These are phyloP conservation scores for Xylaria sp. DNA, from an alignment of 2,329 filamentous ascomycete species.

Conservation along the genomic window DNA sequence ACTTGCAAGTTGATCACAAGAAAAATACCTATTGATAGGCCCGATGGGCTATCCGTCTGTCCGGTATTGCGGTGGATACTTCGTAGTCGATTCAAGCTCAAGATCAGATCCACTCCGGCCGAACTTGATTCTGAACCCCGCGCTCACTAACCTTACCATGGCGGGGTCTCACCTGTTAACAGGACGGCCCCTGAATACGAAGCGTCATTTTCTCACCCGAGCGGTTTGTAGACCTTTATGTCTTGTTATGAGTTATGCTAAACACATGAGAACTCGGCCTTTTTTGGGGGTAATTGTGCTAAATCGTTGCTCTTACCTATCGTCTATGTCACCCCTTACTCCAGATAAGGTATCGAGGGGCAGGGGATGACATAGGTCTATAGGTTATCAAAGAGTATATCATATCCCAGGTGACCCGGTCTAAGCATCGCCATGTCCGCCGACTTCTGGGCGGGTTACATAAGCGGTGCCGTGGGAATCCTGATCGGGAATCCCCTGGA, in stretches of 20 bases:
- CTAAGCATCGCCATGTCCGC: slow-evolving; percentile 83
- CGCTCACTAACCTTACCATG: neutral
- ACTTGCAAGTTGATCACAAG: no score
- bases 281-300: neutral
- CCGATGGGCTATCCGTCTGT: no score
- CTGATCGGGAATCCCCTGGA: slow-evolving; percentile 87
- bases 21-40: no score
- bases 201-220: neutral
- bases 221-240: neutral
- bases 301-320: slow-evolving; percentile 1
- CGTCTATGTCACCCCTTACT: neutral
- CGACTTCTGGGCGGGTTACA: slow-evolving; percentile 92
- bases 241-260: neutral
- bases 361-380: slow-evolving; percentile 6
- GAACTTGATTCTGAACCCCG: neutral
- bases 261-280: no score
- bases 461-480: slow-evolving; percentile 84
- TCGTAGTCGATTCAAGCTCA: neutral
- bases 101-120: neutral
- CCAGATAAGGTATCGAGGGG: neutral
- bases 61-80: neutral
- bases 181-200: neutral
- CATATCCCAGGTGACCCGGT: no score
- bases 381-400: no score
- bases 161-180: neutral